phyloP scores from a whole-genome alignment of 2,329 filamentous ascomycete genomes.

The Alternaria gaisen region DNA sequence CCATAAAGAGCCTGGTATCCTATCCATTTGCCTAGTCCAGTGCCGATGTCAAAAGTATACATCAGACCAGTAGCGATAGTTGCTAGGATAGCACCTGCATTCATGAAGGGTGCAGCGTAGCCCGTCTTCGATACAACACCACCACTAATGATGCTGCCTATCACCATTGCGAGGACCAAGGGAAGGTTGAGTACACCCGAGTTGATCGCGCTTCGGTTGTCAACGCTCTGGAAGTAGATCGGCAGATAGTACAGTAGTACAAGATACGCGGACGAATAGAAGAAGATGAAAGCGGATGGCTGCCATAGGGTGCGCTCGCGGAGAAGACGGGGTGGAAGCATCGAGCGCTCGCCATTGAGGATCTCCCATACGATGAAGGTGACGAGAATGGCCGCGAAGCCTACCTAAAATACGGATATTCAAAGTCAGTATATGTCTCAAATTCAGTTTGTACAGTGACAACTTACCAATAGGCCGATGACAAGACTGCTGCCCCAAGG shows the following conservation, averaged over 20 bases:
- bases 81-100: constrained; percentile 38
- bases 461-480: constrained; percentile 52
- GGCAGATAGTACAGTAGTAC: constrained; percentile 58
- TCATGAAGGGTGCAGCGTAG: constrained; percentile 46
- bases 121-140: constrained; percentile 35
- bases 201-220: constrained; percentile 44
- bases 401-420: constrained; percentile 33
- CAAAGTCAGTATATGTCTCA: neutral
- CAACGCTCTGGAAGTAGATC: constrained; percentile 60
- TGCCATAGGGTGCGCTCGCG: constrained; percentile 48
- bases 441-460: neutral
- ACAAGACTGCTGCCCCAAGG: constrained; percentile 49
- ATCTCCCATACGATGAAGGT: constrained; percentile 50
- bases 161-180: constrained; percentile 47
- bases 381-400: constrained; percentile 52
- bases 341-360: constrained; percentile 52
- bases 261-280: constrained; percentile 49
- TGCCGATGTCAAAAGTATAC: constrained; percentile 51
- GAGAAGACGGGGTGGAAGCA: constrained; percentile 52
- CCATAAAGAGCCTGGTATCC: constrained; percentile 59
- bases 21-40: constrained; percentile 52
- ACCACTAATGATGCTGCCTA: constrained; percentile 18
- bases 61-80: constrained; percentile 54
- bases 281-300: constrained; percentile 49
- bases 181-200: constrained; percentile 56